Base-by-base conservation (phyloP, 305 asterid genomes). In the Euphrasia arctica region DNA sequence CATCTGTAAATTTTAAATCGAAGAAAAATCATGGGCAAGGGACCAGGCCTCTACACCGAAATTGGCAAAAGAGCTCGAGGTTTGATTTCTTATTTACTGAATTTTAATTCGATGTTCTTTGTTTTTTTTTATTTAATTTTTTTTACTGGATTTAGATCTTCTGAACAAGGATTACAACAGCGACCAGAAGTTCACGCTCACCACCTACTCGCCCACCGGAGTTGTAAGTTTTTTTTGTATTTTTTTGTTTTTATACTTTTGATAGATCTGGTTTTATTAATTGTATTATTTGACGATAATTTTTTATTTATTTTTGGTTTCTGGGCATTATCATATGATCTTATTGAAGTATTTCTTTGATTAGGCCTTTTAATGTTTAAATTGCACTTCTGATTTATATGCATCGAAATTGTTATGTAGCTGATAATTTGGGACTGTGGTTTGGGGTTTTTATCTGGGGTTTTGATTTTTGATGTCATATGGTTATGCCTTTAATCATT, bases 31-130 rank as follows among this genome's bases (percentile, higher is more conserved):
- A 86, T 84, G 91, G 83, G 72, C 58, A 86, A 82, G 71, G 89
- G 95, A 68, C 95, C 95, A 50, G 95, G 95, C 56, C 81, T 84
- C 27, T 86, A 86, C 86, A 22, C 89, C 14, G 91, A 85, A n/a
- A 89, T 89, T 62, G 96, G 96, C 79, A 86, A 85, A 59, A 78
- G 65, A 73, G 82, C 95, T 66, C 80, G 91, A 80, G 97, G 97
- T 89, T 58, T 64, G 36, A 10, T 41, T 41, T 13, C 22, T 55
- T 42, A 9, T 29, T 45, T 22, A 5, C 10, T 18, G 29, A 36
- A 57, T 67, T 27, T 65, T 34, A 15, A 51, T 54, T 27, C 43
- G 10, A 6, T 13, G 14, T 70, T 61, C 6, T 4, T 62, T 13
- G 31, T 11, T 14, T 22, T 32, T 32, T 4, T 50, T 4, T 1